A percentile compares a stretch with the other conserved stretches of the same genome.
These are phyloP conservation scores for Dryas octopetala DNA, from an alignment of 306 rosid genomes.

Conservation along the genomic window DNA sequence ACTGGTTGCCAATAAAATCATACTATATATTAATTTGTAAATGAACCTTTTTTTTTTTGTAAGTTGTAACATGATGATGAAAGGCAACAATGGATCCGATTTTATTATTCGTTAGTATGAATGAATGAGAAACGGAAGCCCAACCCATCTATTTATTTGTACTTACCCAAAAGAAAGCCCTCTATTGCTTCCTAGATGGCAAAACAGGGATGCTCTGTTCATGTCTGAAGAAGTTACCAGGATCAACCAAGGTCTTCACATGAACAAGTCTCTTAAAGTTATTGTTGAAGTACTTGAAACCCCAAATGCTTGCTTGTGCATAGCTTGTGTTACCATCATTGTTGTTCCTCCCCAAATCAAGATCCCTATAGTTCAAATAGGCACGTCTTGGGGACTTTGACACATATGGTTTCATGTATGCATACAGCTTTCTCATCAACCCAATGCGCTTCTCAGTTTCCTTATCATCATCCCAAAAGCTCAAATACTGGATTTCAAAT, in stretches of 20 bases:
- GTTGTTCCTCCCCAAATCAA: conserved; percentile 41
- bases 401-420: conserved; percentile 59
- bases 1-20: too few species aligned
- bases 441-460: conserved; percentile 36
- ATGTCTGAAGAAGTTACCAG: conserved; percentile 61
- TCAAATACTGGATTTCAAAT: conserved; percentile 53
- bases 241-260: conserved; percentile 66
- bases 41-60: too few species aligned
- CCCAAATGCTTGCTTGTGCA: conserved; percentile 46
- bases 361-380: conserved; percentile 70
- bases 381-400: conserved; percentile 68
- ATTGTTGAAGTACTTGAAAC: conserved; percentile 63
- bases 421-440: conserved; percentile 55
- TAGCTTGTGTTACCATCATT: neutral
- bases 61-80: neutral
- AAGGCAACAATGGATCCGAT: neutral
- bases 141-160: neutral
- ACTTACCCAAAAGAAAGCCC: too few species aligned
- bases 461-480: conserved; percentile 42
- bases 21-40: too few species aligned
- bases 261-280: conserved; percentile 62
- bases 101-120: neutral
- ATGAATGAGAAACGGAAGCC: neutral
- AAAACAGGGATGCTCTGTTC: conserved; percentile 63
- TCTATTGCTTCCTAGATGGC: conserved; percentile 1